phyloP scores from a whole-genome alignment of 2,329 filamentous ascomycete genomes.

The Exophiala lecanii-corni region DNA sequence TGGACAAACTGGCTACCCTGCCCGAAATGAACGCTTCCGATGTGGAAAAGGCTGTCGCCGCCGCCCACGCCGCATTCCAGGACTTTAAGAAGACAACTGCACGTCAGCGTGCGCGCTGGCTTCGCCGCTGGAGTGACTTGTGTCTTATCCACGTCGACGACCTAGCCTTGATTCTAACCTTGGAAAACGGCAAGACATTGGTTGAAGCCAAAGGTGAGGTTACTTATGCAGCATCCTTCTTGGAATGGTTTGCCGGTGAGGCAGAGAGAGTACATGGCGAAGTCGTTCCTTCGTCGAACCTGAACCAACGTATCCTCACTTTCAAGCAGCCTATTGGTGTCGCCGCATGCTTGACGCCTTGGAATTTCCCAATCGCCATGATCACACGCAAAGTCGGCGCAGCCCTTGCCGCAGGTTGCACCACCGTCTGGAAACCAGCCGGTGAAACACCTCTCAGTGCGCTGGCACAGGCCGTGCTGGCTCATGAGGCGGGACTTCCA shows the following conservation, averaged over 20 bases:
- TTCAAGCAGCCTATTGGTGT: slow-evolving; percentile 81
- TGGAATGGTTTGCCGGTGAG: slow-evolving; percentile 51
- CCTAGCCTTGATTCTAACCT: slow-evolving; percentile 48
- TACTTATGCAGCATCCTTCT: slow-evolving; percentile 45
- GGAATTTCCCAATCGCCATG: slow-evolving; percentile 83
- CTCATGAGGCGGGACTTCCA: slow-evolving; percentile 33
- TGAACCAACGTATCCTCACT: slow-evolving; percentile 71
- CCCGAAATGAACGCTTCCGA: slow-evolving; percentile 76
- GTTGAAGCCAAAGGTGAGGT: slow-evolving; percentile 48
- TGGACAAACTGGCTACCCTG: slow-evolving; percentile 72
- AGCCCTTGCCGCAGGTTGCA: slow-evolving; percentile 37
- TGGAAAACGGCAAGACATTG: slow-evolving; percentile 58
- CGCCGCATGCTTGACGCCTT: slow-evolving; percentile 77
- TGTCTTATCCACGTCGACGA: slow-evolving; percentile 63
- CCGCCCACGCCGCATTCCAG: slow-evolving; percentile 67
- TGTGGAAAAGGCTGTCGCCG: slow-evolving; percentile 72
- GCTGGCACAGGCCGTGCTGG: slow-evolving; percentile 32
- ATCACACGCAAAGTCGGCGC: slow-evolving; percentile 42
- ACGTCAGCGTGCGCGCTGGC: slow-evolving; percentile 57
- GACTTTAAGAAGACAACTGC: slow-evolving; percentile 57
- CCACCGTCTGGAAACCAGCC: slow-evolving; percentile 36
- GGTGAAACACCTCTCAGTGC: slow-evolving; percentile 35
- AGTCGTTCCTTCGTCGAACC: slow-evolving; percentile 56
- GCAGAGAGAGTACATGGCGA: slow-evolving; percentile 48
- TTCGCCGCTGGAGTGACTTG: slow-evolving; percentile 64